phyloP scores from a whole-genome alignment of 1,284 basidiomycete species.

The Austroboletus niveus region DNA sequence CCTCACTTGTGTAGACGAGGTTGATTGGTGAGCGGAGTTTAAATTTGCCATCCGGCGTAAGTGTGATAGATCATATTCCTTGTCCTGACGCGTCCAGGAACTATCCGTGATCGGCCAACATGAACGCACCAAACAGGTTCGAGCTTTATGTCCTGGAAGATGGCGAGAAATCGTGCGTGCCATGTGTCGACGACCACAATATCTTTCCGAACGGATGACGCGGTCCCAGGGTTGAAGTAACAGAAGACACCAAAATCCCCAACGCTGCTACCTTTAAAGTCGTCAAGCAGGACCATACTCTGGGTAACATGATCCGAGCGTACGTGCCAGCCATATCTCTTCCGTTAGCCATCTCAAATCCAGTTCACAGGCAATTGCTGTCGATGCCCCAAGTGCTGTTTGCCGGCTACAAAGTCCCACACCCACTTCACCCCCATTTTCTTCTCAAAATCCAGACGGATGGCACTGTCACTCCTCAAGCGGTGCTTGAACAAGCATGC shows the following conservation, averaged over 20 bases:
- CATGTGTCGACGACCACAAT: not conserved
- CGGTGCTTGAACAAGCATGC: slow-evolving; percentile 83
- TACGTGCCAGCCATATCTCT: slow-evolving; percentile 43
- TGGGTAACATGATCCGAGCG: slow-evolving; percentile 95
- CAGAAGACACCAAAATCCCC: slow-evolving; percentile 95
- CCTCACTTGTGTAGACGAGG: slow-evolving; percentile 17
- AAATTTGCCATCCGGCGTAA: slow-evolving; percentile 5
- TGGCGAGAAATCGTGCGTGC: slow-evolving; percentile 85
- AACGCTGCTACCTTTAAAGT: slow-evolving; percentile 95
- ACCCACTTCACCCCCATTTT: slow-evolving; percentile 93
- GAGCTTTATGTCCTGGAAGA: slow-evolving; percentile 92
- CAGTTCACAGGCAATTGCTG: slow-evolving; percentile 73
- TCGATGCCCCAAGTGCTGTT: slow-evolving; percentile 86
- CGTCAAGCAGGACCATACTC: slow-evolving; percentile 95
- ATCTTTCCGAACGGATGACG: not conserved
- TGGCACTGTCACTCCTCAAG: slow-evolving; percentile 80
- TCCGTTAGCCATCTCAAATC: not conserved
- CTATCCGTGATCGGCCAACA: slow-evolving; percentile 30
- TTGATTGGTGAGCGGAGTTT: slow-evolving; percentile 26
- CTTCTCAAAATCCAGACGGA: slow-evolving; percentile 96
- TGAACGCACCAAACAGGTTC: slow-evolving; percentile 93
- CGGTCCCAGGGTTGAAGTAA: slow-evolving; percentile 74
- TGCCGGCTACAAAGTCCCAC: slow-evolving; percentile 97
- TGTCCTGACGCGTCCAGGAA: not conserved
- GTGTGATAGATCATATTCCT: not conserved